phyloP scores from a whole-genome alignment of 1,284 basidiomycete species.

The Xerocomus minutiporus region DNA sequence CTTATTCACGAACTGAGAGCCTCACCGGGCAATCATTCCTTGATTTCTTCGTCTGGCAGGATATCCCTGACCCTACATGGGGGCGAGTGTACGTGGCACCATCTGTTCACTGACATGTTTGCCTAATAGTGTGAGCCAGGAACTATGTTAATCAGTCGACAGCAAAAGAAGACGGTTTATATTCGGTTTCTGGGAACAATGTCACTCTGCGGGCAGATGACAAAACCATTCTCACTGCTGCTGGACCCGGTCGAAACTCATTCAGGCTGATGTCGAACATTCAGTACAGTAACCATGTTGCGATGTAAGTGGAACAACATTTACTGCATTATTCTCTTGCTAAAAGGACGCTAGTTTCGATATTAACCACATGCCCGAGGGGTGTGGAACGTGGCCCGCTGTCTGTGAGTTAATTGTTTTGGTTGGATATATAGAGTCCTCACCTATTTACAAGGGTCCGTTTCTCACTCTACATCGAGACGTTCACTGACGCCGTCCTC shows the following conservation, averaged over 20 bases:
- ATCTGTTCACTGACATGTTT: neutral
- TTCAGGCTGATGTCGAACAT: constrained; percentile 34
- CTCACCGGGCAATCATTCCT: constrained; percentile 42
- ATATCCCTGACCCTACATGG: constrained; percentile 43
- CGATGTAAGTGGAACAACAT: constrained; percentile 26
- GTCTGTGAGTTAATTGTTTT: constrained; percentile 24
- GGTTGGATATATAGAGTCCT: neutral
- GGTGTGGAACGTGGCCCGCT: constrained; percentile 41
- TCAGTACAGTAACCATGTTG: constrained; percentile 33
- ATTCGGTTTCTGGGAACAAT: constrained; percentile 41
- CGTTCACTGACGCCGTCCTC: neutral
- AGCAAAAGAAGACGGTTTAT: constrained; percentile 42
- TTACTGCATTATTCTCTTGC: neutral
- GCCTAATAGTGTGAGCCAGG: constrained; percentile 28
- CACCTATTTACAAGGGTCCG: constrained; percentile 18
- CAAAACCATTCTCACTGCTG: constrained; percentile 27
- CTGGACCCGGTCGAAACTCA: constrained; percentile 35
- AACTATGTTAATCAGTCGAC: constrained; percentile 48
- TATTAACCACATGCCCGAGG: constrained; percentile 36
- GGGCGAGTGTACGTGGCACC: constrained; percentile 40
- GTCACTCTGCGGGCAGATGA: constrained; percentile 41
- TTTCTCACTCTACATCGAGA: neutral
- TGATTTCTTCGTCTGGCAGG: constrained; percentile 39
- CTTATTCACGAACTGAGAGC: constrained; percentile 36
- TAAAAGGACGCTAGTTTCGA: constrained; percentile 27